phyloP scores from a whole-genome alignment of 495 filamentous ascomycete species.

The Penicillium maclennaniae region DNA sequence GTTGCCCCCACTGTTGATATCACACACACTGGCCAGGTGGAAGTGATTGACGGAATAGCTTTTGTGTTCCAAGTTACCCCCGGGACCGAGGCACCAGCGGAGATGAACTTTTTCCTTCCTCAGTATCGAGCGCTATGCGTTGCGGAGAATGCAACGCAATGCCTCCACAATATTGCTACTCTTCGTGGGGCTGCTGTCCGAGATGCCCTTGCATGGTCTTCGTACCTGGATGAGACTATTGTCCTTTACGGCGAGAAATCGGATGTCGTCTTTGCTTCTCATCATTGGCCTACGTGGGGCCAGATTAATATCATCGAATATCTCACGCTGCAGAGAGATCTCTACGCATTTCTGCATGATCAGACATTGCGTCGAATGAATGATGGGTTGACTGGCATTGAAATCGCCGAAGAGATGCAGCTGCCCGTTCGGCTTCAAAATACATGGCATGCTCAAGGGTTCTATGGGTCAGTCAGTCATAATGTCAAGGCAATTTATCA shows the following conservation, averaged over 20 bases:
- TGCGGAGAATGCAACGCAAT: slow-evolving; percentile 20
- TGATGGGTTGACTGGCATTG: slow-evolving; percentile 18
- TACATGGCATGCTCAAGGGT: slow-evolving; percentile 27
- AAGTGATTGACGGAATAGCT: slow-evolving; percentile 12
- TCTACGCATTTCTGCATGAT: slow-evolving; percentile 34
- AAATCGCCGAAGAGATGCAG: slow-evolving; percentile 30
- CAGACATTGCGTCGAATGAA: slow-evolving; percentile 31
- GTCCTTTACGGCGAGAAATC: slow-evolving; percentile 10
- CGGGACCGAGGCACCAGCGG: slow-evolving; percentile 23
- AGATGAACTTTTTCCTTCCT: slow-evolving; percentile 24
- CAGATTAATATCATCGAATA: slow-evolving; percentile 8
- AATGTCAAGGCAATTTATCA: slow-evolving; percentile 39
- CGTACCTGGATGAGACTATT: slow-evolving; percentile 19
- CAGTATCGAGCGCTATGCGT: slow-evolving; percentile 11
- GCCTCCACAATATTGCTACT: slow-evolving; percentile 23
- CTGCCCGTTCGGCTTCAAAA: slow-evolving; percentile 20
- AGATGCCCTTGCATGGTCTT: slow-evolving; percentile 17
- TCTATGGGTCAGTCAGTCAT: slow-evolving; percentile 33
- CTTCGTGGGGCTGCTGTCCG: slow-evolving; percentile 20
- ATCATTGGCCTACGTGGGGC: slow-evolving; percentile 31
- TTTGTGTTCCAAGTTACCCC: slow-evolving; percentile 23
- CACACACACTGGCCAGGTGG: slow-evolving; percentile 6
- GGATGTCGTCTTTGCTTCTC: slow-evolving; percentile 18
- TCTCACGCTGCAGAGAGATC: slow-evolving; percentile 25
- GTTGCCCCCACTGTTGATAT: slow-evolving; percentile 16